Percentiles rank a stretch among this genome's conserved stretches.
Evolutionary conservation across 192 early-diverging fungal species (phyloP).

Genomic region (Coemansia sp.): DNA sequence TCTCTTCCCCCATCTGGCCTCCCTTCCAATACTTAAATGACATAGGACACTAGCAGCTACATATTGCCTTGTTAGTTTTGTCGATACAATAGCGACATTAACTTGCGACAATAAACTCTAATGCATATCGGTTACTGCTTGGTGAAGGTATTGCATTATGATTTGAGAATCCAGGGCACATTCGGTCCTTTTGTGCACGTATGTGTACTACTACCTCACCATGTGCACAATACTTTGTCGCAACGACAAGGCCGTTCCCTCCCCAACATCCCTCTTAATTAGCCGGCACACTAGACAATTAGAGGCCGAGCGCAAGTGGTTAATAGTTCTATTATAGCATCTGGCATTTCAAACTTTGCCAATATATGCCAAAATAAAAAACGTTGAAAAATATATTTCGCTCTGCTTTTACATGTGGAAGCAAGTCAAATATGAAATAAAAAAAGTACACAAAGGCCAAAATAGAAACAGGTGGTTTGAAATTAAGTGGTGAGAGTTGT

Average conservation of each 20-base stretch:
- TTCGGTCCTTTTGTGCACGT: not conserved
- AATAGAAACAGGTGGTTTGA: not conserved
- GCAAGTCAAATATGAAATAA: not conserved
- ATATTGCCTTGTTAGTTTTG: not conserved
- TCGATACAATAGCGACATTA: not conserved
- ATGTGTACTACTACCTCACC: not conserved
- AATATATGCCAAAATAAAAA: not conserved
- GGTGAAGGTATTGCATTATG: not conserved
- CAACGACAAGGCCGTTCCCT: not conserved
- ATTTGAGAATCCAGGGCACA: not conserved
- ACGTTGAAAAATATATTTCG: not conserved
- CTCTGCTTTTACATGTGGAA: not conserved
- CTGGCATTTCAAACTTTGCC: too few species aligned
- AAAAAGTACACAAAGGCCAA: conserved; percentile 11
- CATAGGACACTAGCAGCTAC: not conserved
- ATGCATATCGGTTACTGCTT: not conserved
- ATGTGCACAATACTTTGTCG: not conserved
- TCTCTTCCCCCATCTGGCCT: not conserved
- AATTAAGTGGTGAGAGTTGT: not conserved
- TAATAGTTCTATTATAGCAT: not conserved
- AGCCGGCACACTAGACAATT: not conserved
- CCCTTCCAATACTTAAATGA: not conserved
- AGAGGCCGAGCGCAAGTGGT: not conserved
- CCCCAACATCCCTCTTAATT: not conserved
- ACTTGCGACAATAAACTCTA: not conserved